Conservation (phyloP, 805 yeast species). For the Isabelozyma gotoi region DNA sequence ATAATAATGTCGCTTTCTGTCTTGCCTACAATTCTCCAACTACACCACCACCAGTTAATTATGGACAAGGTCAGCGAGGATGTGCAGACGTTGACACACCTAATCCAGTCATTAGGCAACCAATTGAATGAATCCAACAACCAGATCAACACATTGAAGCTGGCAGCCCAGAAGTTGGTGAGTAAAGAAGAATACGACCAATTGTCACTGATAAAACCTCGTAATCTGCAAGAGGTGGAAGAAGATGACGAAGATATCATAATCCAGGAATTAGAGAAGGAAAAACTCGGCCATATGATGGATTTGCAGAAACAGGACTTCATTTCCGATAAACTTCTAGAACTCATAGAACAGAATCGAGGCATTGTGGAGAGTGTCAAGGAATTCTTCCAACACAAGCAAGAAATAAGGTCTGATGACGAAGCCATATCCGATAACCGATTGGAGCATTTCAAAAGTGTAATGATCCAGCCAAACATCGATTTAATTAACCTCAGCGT, state of each 20-base stretch:
- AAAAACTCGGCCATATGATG: constrained; percentile 31
- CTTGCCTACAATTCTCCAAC: too few species aligned
- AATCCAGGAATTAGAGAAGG: constrained; percentile 24
- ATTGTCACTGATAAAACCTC: background rate
- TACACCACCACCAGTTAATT: background rate
- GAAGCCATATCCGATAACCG: constrained; percentile 6
- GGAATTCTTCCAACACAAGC: constrained; percentile 24
- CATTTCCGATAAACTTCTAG: constrained; percentile 27
- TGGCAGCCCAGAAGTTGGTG: constrained; percentile 16
- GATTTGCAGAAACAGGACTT: constrained; percentile 41
- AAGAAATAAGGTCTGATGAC: constrained; percentile 17
- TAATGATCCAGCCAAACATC: constrained; percentile 11
- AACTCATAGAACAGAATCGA: constrained; percentile 31
- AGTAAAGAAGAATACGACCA: constrained; percentile 13
- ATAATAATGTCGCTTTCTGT: too few species aligned
- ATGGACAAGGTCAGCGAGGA: constrained; percentile 22
- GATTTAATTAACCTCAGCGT: constrained; percentile 11
- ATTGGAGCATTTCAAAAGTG: constrained; percentile 11
- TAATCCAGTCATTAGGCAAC: constrained; percentile 16
- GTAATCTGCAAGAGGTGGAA: background rate
- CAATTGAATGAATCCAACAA: constrained; percentile 19
- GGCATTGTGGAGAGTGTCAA: constrained; percentile 33
- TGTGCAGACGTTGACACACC: constrained; percentile 11
- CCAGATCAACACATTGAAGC: constrained; percentile 16
- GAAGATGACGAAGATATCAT: constrained; percentile 9